These are phyloP conservation scores for Fusarium sp. DNA, from an alignment of 2,329 filamentous ascomycete genomes.

Conservation along the genomic window DNA sequence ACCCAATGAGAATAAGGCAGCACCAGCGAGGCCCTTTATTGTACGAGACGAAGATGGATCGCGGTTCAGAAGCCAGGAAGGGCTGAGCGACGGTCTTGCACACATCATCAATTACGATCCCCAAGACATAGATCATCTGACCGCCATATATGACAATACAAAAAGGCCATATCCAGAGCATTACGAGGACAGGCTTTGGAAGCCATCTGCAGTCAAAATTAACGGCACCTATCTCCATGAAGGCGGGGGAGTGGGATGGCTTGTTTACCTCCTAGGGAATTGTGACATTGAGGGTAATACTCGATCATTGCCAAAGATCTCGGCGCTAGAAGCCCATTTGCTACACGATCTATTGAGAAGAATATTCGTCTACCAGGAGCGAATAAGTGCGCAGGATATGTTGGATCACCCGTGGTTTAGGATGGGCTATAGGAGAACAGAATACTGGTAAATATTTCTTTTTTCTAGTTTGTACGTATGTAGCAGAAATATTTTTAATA, in stretches of 20 bases:
- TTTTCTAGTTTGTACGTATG: too few relatives aligned
- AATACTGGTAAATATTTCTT: background rate
- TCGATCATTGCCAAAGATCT: background rate
- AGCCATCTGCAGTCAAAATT: background rate
- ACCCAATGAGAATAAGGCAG: background rate
- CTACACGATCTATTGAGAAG: background rate
- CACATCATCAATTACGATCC: background rate
- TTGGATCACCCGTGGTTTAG: background rate
- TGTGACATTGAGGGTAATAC: background rate
- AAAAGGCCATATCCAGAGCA: background rate
- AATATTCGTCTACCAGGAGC: background rate
- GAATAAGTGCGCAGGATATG: background rate
- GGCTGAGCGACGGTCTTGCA: background rate
- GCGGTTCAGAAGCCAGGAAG: background rate
- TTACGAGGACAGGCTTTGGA: rapidly evolving
- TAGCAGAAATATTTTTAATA: too few relatives aligned
- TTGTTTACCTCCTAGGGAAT: background rate
- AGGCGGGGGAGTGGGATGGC: background rate
- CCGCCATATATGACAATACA: background rate
- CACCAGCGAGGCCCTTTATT: background rate
- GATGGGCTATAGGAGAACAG: background rate
- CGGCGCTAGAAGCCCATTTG: background rate
- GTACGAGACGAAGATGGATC: background rate
- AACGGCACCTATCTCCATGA: background rate
- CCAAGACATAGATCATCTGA: background rate